Evolutionary conservation across 495 filamentous ascomycete genomes (phyloP).

Genomic region (Hypoxylon fragiforme): DNA sequence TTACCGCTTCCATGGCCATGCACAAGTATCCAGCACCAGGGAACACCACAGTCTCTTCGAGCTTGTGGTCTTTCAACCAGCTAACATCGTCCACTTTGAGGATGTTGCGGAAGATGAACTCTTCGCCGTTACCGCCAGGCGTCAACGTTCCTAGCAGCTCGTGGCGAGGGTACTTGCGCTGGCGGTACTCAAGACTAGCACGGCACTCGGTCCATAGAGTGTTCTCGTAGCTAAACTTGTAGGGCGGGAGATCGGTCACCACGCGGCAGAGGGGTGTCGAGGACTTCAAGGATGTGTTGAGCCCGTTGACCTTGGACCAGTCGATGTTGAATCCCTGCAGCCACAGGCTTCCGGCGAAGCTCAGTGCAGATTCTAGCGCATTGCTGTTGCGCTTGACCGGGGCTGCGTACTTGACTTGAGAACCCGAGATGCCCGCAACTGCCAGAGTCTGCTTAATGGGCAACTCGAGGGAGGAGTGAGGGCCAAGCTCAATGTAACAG

Average conservation of each 20-base stretch:
- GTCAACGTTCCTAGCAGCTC: constrained; percentile 42
- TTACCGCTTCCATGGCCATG: constrained; percentile 50
- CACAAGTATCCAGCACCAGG: constrained; percentile 53
- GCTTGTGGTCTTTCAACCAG: constrained; percentile 48
- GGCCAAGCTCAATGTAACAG: background rate
- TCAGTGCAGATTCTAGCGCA: background rate
- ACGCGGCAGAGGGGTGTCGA: background rate
- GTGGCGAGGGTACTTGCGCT: constrained; percentile 34
- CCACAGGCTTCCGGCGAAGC: background rate
- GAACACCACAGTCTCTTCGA: constrained; percentile 46
- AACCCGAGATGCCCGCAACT: too few species aligned
- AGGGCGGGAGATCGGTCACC: constrained; percentile 42
- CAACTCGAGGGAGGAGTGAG: background rate
- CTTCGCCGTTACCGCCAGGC: constrained; percentile 29
- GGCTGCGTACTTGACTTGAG: background rate
- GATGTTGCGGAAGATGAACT: constrained; percentile 50
- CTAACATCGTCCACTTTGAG: constrained; percentile 37
- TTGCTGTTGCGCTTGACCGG: background rate
- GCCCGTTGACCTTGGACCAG: background rate
- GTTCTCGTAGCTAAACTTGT: constrained; percentile 45
- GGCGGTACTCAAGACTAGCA: constrained; percentile 40
- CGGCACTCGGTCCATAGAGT: constrained; percentile 42
- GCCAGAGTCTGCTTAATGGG: background rate
- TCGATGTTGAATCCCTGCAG: background rate
- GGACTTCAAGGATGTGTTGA: background rate